phyloP scores from a whole-genome alignment of 495 filamentous ascomycete species.

The Lophium mytilinum region DNA sequence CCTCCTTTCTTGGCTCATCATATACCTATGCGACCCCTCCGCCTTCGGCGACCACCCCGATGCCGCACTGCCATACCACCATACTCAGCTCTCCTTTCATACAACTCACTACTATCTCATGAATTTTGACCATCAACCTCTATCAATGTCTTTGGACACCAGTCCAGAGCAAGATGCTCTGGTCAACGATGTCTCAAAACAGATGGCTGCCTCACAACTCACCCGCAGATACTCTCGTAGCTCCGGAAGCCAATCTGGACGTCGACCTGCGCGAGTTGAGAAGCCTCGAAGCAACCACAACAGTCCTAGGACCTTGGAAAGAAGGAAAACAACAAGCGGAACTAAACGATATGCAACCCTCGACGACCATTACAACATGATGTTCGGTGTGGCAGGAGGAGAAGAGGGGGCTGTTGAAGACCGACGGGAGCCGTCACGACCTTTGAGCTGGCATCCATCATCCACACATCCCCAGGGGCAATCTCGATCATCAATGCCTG shows the following conservation, averaged over 20 bases:
- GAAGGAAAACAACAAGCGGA: slow-evolving; percentile 20
- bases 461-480: slow-evolving; percentile 17
- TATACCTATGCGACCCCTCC: slow-evolving; percentile 25
- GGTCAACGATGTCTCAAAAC: slow-evolving; percentile 8
- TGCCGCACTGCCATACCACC: neutral
- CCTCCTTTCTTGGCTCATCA: slow-evolving; percentile 24
- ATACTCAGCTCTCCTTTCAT: neutral
- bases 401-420: slow-evolving; percentile 6
- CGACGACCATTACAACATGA: slow-evolving; percentile 27
- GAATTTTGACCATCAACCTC: neutral
- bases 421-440: slow-evolving; percentile 5
- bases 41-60: neutral
- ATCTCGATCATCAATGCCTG: slow-evolving; percentile 1
- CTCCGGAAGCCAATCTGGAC: slow-evolving; percentile 11
- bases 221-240: slow-evolving; percentile 15
- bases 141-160: slow-evolving; percentile 12
- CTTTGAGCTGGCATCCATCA: slow-evolving; percentile 25
- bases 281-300: slow-evolving; percentile 26
- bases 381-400: slow-evolving; percentile 17
- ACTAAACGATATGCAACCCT: slow-evolving; percentile 22
- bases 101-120: neutral
- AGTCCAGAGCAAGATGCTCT: slow-evolving; percentile 6
- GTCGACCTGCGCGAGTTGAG: slow-evolving; percentile 16
- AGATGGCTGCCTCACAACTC: slow-evolving; percentile 19
- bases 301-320: slow-evolving; percentile 18